A percentile compares a stretch with the other conserved stretches of the same genome.
Conservation (phyloP, 352 stramenopile genomes). For the Discostella stelligera region DNA sequence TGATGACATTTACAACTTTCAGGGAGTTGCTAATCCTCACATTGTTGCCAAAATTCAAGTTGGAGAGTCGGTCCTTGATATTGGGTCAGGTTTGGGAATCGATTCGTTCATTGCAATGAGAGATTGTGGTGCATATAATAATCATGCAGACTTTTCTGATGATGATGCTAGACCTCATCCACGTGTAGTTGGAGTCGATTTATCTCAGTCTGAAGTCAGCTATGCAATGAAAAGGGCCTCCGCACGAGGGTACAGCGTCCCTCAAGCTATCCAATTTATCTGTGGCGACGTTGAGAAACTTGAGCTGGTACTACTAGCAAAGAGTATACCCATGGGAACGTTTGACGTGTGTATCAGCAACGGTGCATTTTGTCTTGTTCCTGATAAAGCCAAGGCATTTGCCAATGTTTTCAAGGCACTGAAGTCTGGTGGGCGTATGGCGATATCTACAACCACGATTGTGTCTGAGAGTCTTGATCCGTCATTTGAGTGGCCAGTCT, state of each 20-base stretch:
- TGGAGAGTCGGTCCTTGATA: conserved; percentile 64
- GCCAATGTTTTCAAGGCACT: conserved; percentile 62
- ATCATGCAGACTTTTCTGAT: neutral
- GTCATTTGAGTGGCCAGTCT: conserved; percentile 68
- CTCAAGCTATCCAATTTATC: neutral
- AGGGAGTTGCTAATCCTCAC: conserved; percentile 74
- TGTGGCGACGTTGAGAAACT: neutral
- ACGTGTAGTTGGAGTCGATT: conserved; percentile 67
- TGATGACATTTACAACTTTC: conserved; percentile 72
- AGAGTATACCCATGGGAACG: conserved; percentile 16
- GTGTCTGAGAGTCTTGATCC: conserved; percentile 47
- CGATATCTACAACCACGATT: conserved; percentile 69
- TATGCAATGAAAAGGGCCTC: conserved; percentile 50
- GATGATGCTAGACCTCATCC: conserved; percentile 13
- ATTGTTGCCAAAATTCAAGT: conserved; percentile 62
- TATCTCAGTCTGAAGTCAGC: conserved; percentile 59
- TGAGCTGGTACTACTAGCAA: too few relatives aligned
- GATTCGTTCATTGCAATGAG: conserved; percentile 67
- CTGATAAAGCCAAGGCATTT: conserved; percentile 70
- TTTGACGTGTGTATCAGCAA: conserved; percentile 77
- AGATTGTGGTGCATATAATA: conserved; percentile 42
- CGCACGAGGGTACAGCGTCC: conserved; percentile 31
- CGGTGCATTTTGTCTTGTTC: conserved; percentile 72
- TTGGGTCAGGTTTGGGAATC: conserved; percentile 70
- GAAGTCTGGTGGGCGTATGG: conserved; percentile 63